Evolutionary conservation across 768 basidiomycete genomes (phyloP).

Genomic region (Pholiota microspora): DNA sequence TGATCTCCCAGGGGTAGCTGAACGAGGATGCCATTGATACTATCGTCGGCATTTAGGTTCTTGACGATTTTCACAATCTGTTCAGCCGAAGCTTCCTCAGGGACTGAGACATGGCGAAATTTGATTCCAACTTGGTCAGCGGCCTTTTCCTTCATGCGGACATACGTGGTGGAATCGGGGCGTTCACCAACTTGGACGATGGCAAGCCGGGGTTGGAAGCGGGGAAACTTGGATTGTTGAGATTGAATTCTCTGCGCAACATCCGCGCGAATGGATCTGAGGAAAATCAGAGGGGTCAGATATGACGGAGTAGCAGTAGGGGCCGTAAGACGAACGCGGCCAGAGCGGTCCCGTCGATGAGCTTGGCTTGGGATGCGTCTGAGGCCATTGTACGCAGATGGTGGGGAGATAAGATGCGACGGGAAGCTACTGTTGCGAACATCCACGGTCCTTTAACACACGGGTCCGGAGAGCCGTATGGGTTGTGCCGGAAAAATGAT

Average conservation of each 20-base stretch:
- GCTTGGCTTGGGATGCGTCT: slow-evolving; percentile 30
- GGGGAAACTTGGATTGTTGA: slow-evolving; percentile 68
- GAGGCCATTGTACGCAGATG: slow-evolving; percentile 38
- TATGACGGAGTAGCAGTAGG: background rate
- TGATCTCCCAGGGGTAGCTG: slow-evolving; percentile 92
- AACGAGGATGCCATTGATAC: slow-evolving; percentile 87
- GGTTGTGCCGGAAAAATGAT: slow-evolving; percentile 8
- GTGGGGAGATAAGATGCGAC: slow-evolving; percentile 34
- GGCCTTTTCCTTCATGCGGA: slow-evolving; percentile 97
- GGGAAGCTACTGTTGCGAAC: slow-evolving; percentile 16
- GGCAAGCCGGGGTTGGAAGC: slow-evolving; percentile 86
- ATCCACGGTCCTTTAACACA: slow-evolving; percentile 17
- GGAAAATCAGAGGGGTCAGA: slow-evolving; percentile 8
- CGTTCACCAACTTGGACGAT: slow-evolving; percentile 94
- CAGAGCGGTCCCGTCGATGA: slow-evolving; percentile 83
- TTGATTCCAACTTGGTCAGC: slow-evolving; percentile 91
- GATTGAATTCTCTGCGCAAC: slow-evolving; percentile 69
- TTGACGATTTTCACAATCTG: slow-evolving; percentile 77
- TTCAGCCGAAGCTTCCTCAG: slow-evolving; percentile 67
- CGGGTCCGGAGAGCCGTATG: slow-evolving; percentile 18
- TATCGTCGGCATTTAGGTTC: slow-evolving; percentile 79
- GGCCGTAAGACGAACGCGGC: slow-evolving; percentile 77
- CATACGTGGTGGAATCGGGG: slow-evolving; percentile 87
- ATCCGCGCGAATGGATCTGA: slow-evolving; percentile 75
- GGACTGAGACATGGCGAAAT: slow-evolving; percentile 74